Evolutionary conservation across 306 rosid species (phyloP).

Genomic region (Vigna unguiculata): DNA sequence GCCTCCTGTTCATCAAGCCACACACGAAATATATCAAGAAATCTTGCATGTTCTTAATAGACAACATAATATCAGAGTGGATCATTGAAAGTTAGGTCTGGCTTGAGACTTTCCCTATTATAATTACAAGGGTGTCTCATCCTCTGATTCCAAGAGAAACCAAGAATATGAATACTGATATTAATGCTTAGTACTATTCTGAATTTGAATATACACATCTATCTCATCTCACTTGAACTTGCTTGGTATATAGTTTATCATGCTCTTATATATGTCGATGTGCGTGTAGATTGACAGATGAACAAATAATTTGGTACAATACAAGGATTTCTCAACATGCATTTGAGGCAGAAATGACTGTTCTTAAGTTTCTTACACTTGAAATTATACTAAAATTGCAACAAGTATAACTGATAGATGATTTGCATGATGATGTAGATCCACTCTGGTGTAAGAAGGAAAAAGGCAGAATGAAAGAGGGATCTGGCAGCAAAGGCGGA

Average conservation of each 20-base stretch:
- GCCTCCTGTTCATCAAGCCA: neutral
- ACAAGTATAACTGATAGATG: neutral
- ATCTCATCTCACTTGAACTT: neutral
- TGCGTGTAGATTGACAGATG: neutral
- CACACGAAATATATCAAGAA: neutral
- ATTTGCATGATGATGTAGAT: constrained; percentile 38
- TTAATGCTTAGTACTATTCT: neutral
- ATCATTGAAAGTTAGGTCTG: neutral
- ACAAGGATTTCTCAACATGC: neutral
- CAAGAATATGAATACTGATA: neutral
- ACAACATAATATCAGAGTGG: neutral
- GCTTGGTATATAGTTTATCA: neutral
- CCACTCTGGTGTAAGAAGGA: neutral
- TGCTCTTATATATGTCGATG: neutral
- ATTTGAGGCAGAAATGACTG: neutral
- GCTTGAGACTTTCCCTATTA: neutral
- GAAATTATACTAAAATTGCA: neutral
- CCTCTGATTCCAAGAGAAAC: neutral
- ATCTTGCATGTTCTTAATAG: neutral
- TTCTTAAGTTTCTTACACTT: neutral
- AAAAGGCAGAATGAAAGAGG: constrained; percentile 36
- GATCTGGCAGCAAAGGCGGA: constrained; percentile 34
- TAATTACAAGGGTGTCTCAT: neutral
- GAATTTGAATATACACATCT: neutral
- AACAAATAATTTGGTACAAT: neutral